Conservation (phyloP, 169 alveolate species). For the Plasmodium gaboni region DNA sequence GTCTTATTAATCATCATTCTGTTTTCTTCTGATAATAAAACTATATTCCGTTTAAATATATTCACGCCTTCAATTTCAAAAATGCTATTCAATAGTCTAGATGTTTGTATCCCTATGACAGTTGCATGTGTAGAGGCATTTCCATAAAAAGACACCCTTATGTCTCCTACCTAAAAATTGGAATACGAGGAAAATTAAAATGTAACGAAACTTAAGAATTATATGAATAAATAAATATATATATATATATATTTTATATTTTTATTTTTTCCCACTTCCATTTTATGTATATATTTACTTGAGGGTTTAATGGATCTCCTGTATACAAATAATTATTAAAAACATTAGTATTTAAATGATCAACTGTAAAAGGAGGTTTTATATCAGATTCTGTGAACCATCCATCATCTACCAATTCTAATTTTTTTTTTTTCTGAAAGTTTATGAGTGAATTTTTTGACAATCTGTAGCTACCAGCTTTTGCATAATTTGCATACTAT, state of each 20-base stretch:
- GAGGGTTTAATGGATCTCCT: slow-evolving; percentile 86
- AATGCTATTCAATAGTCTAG: slow-evolving; percentile 49
- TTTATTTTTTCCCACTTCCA: neutral
- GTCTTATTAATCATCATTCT: slow-evolving; percentile 73
- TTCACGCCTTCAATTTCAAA: slow-evolving; percentile 70
- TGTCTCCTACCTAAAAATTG: slow-evolving; percentile 51
- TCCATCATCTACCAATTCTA: slow-evolving; percentile 81
- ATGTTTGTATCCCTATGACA: slow-evolving; percentile 50
- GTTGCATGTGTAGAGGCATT: slow-evolving; percentile 75
- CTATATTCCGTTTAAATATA: slow-evolving; percentile 27
- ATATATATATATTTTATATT: no score
- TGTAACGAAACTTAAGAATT: no score
- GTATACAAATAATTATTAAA: slow-evolving; percentile 83
- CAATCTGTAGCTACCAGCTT: slow-evolving; percentile 44
- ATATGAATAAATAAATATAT: no score
- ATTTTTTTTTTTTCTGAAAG: slow-evolving; percentile 80
- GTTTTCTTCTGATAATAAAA: slow-evolving; percentile 60
- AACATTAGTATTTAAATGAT: slow-evolving; percentile 84
- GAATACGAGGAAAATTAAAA: no score
- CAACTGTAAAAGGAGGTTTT: slow-evolving; percentile 80
- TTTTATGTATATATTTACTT: slow-evolving; percentile 52
- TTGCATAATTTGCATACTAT: slow-evolving; percentile 79
- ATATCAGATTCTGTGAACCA: slow-evolving; percentile 82
- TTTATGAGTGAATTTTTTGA: slow-evolving; percentile 59
- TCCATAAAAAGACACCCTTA: slow-evolving; percentile 70